Conservation (phyloP, 139 green algal genomes). For the Edaphochlamys debaryana region DNA sequence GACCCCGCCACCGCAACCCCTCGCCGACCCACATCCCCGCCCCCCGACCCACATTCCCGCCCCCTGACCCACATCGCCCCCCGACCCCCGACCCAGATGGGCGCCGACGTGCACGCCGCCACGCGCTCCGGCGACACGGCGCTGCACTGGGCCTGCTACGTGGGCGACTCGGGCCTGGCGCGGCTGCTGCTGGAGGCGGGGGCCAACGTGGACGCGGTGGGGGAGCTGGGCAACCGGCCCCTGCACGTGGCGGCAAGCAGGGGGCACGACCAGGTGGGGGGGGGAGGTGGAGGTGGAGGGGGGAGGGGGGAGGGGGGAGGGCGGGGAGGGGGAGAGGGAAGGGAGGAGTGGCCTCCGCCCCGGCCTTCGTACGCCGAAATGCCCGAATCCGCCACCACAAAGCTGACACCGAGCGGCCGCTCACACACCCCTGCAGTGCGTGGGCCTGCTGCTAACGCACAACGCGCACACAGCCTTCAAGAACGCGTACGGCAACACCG, state of each 20-base stretch:
- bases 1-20: too few relatives aligned
- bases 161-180: conserved; percentile 34
- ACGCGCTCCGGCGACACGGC: conserved; percentile 54
- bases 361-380: too few relatives aligned
- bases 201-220: conserved; percentile 64
- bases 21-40: too few relatives aligned
- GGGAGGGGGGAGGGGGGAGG: neutral
- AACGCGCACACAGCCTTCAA: conserved; percentile 50
- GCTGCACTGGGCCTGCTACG: conserved; percentile 62
- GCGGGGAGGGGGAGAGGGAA: neutral
- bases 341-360: too few relatives aligned
- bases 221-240: conserved; percentile 63
- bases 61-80: neutral
- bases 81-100: neutral
- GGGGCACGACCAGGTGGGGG: conserved; percentile 46
- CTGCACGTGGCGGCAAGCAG: conserved; percentile 63
- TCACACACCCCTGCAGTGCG: conserved; percentile 36
- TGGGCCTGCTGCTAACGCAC: conserved; percentile 53
- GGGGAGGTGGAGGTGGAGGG: neutral
- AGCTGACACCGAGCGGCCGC: too few relatives aligned
- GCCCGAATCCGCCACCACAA: too few relatives aligned
- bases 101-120: conserved; percentile 46
- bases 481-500: conserved; percentile 63
- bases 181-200: conserved; percentile 51
- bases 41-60: too few relatives aligned